A percentile compares a stretch with the other conserved stretches of the same genome.
phyloP scores from a whole-genome alignment of 2,329 filamentous ascomycete species.

The Trichoderma semiorbis region DNA sequence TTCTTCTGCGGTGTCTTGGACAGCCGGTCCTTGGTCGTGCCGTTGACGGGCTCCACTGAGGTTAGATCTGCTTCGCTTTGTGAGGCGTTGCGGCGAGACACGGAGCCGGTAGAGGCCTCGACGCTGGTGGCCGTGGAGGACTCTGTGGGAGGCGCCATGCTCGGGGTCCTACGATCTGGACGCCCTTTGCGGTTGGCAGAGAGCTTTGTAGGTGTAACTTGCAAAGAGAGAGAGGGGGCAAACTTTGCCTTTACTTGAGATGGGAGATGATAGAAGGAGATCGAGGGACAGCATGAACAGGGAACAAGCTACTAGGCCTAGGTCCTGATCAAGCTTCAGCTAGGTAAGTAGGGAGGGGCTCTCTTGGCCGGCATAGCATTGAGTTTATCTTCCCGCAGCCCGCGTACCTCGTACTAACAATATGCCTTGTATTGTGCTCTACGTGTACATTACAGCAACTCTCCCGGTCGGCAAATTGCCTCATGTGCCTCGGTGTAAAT shows the following conservation, averaged over 20 bases:
- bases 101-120: conserved; percentile 30
- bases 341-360: conserved; percentile 3
- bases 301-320: background rate
- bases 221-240: background rate
- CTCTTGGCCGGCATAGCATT: conserved; percentile 3
- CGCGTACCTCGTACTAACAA: background rate
- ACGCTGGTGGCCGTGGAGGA: conserved; percentile 39
- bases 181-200: background rate
- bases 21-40: conserved; percentile 25
- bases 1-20: conserved; percentile 46
- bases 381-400: background rate
- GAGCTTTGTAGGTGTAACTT: background rate
- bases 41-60: conserved; percentile 25
- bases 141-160: conserved; percentile 33
- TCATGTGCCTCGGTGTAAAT: conserved; percentile 11
- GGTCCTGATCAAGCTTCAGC: conserved; percentile 2
- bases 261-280: background rate
- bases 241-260: background rate
- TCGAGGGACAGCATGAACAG: background rate
- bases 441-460: background rate
- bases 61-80: conserved; percentile 26
- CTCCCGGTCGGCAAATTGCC: conserved; percentile 2
- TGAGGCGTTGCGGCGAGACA: conserved; percentile 25
- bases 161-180: background rate
- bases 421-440: background rate